Evolutionary conservation across 345 rosid species (phyloP), one percentile per base, ranked within the genome.

Genomic region (Ceriops decandra): DNA sequence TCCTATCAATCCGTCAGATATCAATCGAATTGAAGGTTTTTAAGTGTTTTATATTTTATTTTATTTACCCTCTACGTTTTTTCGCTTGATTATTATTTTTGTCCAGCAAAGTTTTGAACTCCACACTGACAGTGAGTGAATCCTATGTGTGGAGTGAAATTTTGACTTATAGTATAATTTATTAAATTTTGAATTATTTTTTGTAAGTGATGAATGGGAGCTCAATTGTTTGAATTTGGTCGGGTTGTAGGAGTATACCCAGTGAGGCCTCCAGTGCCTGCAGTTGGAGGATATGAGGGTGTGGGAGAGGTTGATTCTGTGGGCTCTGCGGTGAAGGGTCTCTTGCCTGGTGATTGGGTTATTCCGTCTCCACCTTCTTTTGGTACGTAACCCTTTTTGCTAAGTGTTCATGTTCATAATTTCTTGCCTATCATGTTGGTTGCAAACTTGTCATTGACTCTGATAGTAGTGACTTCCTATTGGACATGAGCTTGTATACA

Each of bases 271-370:
- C 78, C 82, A 7, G 82, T 86, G 65, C 98, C 98, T 6, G 96
- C 98, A 0, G 85, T 91, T 52, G 98, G 96, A 77, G 97, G 98
- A 60, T 86, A 91, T 69, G 95, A 91, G 73, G 97, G 98, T 59
- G 97, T 93, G 60, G 98, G 97, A 0, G 81, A 91, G 82, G 93
- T 93, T 1, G 79, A 83, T 69, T 79, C 84, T 27, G 85, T 89
- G 49, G 97, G 96, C 33, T 82, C 95, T 38, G 86, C 71, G 15
- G 97, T 93, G 26, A 82, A 72, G 72, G 80, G 64, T 74, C 59
- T 93, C 52, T 76, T 82, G 0, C 90, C 88, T 0, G 97, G 97
- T 27, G 97, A 93, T 74, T 79, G 85, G 90, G 97, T 89, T 70
- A 89, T 93, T 68, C 90, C 95, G 4, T 93, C 88, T 60, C 98